These are phyloP conservation scores for Porpolomopsis calyptriformis DNA, from an alignment of 768 basidiomycete genomes.

Conservation along the genomic window DNA sequence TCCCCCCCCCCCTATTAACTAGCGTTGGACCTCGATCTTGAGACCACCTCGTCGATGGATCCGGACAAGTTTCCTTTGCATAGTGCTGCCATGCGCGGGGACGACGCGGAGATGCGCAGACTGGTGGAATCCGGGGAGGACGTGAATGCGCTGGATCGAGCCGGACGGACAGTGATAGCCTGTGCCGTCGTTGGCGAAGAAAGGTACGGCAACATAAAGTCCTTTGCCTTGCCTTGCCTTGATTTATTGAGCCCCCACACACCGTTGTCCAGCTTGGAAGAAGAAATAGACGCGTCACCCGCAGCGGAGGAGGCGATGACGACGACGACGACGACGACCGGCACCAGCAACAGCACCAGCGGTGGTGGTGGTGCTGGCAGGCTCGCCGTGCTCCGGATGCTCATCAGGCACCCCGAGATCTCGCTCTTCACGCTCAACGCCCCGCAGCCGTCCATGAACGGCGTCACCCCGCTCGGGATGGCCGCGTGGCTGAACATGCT, in stretches of 20 bases:
- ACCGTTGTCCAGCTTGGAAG: slow-evolving; percentile 47
- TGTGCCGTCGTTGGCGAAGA: slow-evolving; percentile 64
- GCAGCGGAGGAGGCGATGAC: neutral
- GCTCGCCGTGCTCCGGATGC: slow-evolving; percentile 43
- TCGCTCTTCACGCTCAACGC: slow-evolving; percentile 65
- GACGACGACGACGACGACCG: slow-evolving; percentile 21
- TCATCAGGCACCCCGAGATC: slow-evolving; percentile 45
- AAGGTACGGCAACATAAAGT: slow-evolving; percentile 23
- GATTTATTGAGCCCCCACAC: neutral
- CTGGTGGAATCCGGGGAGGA: slow-evolving; percentile 54
- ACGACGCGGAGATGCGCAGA: slow-evolving; percentile 39
- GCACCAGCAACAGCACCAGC: neutral
- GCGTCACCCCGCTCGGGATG: slow-evolving; percentile 68
- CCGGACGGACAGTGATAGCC: slow-evolving; percentile 54
- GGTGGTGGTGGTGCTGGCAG: slow-evolving; percentile 28
- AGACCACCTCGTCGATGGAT: neutral
- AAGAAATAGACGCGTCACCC: slow-evolving; percentile 13
- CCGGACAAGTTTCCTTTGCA: slow-evolving; percentile 30
- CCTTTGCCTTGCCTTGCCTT: neutral
- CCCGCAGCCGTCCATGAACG: slow-evolving; percentile 58
- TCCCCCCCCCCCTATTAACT: too few relatives aligned
- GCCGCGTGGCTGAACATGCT: slow-evolving; percentile 68
- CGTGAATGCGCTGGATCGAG: slow-evolving; percentile 52
- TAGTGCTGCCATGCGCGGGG: slow-evolving; percentile 45
- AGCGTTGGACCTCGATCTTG: too few relatives aligned